These are phyloP conservation scores for Metschnikowia corniflorae DNA, from an alignment of 805 yeast species.

Conservation along the genomic window DNA sequence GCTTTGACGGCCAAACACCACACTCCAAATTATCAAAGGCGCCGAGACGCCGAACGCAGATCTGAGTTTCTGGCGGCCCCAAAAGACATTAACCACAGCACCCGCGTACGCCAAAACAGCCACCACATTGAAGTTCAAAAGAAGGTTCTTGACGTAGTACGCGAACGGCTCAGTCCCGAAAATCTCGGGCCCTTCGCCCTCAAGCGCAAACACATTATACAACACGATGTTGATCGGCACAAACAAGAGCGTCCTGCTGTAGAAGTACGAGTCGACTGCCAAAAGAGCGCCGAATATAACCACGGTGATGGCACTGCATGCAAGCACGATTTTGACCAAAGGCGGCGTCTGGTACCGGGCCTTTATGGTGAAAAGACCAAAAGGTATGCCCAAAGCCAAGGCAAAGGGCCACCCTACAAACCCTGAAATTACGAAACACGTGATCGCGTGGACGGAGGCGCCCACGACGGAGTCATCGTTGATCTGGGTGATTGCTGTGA, in stretches of 20 bases:
- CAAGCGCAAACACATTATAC: constrained; percentile 73
- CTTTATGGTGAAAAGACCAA: constrained; percentile 38
- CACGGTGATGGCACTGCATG: constrained; percentile 13
- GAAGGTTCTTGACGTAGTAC: constrained; percentile 66
- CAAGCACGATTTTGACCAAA: constrained; percentile 10
- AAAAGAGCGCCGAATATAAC: constrained; percentile 25
- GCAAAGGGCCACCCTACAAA: constrained; percentile 91
- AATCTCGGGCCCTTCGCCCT: constrained; percentile 79
- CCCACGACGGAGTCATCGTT: constrained; percentile 8
- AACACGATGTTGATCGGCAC: constrained; percentile 81
- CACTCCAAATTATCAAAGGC: constrained; percentile 65
- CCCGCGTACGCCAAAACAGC: constrained; percentile 42
- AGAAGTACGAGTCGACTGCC: constrained; percentile 57
- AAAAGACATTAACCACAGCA: constrained; percentile 23
- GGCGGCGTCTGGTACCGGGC: constrained; percentile 14
- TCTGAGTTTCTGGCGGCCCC: constrained; percentile 11
- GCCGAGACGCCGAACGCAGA: constrained; percentile 15
- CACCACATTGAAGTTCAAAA: constrained; percentile 69
- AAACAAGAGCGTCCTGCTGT: constrained; percentile 49
- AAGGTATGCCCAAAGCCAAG: constrained; percentile 60
- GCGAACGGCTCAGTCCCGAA: constrained; percentile 81
- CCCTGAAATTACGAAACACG: constrained; percentile 61
- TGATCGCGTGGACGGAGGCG: constrained; percentile 12
- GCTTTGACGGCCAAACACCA: constrained; percentile 68
- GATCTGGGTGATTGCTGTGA: constrained; percentile 19